Evolutionary conservation across 1,284 basidiomycete genomes (phyloP).

Genomic region (Trichosporon ovoides): DNA sequence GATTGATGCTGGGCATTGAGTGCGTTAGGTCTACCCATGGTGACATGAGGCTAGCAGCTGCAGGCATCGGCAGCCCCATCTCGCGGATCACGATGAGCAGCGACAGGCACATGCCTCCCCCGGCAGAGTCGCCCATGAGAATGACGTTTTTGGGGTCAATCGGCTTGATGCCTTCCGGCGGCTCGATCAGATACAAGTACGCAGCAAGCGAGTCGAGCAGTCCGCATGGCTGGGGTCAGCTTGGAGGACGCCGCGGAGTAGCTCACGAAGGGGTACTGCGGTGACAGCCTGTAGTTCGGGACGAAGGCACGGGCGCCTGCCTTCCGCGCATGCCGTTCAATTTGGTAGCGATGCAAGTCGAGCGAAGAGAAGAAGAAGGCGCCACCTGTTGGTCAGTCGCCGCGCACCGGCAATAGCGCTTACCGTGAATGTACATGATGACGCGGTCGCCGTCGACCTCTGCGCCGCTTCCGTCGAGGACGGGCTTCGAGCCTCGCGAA

Average conservation of each 20-base stretch:
- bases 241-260: slow-evolving; percentile 28
- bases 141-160: slow-evolving; percentile 78
- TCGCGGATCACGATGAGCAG: slow-evolving; percentile 85
- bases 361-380: slow-evolving; percentile 47
- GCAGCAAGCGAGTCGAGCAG: slow-evolving; percentile 48
- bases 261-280: slow-evolving; percentile 93
- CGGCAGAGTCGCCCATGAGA: slow-evolving; percentile 85
- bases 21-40: slow-evolving; percentile 94
- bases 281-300: slow-evolving; percentile 79
- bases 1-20: slow-evolving; percentile 74
- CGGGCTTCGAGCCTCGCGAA: slow-evolving; percentile 11
- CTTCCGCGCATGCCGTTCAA: slow-evolving; percentile 83
- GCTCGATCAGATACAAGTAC: slow-evolving; percentile 64
- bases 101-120: slow-evolving; percentile 78
- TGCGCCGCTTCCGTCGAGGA: slow-evolving; percentile 36
- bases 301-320: slow-evolving; percentile 74
- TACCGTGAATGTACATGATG: slow-evolving; percentile 48
- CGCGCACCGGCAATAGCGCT: slow-evolving; percentile 17
- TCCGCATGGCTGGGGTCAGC: slow-evolving; percentile 51
- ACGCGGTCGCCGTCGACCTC: slow-evolving; percentile 43
- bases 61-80: slow-evolving; percentile 70
- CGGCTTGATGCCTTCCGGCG: slow-evolving; percentile 67
- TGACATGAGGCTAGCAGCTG: slow-evolving; percentile 75
- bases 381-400: slow-evolving; percentile 29
- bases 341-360: slow-evolving; percentile 59